Conservation (phyloP, 805 yeast species). For the Candida caryicola region DNA sequence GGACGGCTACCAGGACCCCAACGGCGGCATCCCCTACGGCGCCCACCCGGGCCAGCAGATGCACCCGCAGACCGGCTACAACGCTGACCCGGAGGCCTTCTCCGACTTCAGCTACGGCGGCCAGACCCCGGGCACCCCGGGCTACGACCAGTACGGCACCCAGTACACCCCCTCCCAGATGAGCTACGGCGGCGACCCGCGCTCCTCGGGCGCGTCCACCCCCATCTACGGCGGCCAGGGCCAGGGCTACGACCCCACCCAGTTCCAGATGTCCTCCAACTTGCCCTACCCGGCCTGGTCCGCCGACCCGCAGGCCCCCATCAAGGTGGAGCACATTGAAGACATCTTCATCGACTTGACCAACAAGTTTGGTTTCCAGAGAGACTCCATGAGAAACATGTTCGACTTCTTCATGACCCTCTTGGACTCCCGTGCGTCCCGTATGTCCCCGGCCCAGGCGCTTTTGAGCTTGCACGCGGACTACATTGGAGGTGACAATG, state of each 20-base stretch:
- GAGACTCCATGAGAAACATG: conserved; percentile 90
- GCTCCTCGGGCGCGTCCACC: conserved; percentile 91
- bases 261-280: conserved; percentile 66
- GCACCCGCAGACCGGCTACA: conserved; percentile 27
- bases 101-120: conserved; percentile 67
- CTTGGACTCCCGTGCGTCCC: conserved; percentile 77
- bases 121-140: conserved; percentile 55
- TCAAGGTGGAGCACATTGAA: conserved; percentile 78
- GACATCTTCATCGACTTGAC: conserved; percentile 81
- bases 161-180: conserved; percentile 83
- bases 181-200: conserved; percentile 76
- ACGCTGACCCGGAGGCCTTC: conserved; percentile 58
- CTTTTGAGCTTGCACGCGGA: conserved; percentile 79
- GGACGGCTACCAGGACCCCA: conserved; percentile 46
- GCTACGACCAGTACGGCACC: conserved; percentile 64
- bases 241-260: conserved; percentile 58
- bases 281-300: conserved; percentile 99
- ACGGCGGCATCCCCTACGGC: conserved; percentile 22
- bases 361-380: conserved; percentile 83
- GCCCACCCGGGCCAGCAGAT: conserved; percentile 53
- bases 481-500: conserved; percentile 83
- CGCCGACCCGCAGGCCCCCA: conserved; percentile 87
- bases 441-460: conserved; percentile 90
- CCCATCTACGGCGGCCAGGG: conserved; percentile 75
- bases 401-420: conserved; percentile 85